Evolutionary conservation across 768 basidiomycete genomes (phyloP).

Genomic region (Mycena maculata): DNA sequence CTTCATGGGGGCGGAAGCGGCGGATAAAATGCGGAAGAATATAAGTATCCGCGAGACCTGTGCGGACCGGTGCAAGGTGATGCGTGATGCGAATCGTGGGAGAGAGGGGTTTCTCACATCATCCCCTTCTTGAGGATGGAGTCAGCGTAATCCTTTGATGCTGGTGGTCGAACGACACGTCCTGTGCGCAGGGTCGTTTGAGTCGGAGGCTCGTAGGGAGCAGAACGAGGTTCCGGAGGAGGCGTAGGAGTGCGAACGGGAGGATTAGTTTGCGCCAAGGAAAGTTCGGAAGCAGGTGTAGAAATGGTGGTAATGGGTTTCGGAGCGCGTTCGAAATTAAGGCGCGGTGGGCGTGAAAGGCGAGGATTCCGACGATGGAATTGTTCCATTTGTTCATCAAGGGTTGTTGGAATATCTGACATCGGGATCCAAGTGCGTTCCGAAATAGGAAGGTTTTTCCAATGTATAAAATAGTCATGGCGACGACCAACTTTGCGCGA

Average conservation of each 20-base stretch:
- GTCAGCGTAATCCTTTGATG: neutral
- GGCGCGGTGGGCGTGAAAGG: neutral
- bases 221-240: neutral
- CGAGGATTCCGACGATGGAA: neutral
- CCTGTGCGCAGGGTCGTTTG: neutral
- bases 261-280: neutral
- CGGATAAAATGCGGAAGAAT: too few relatives aligned
- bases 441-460: neutral
- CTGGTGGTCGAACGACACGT: conserved; percentile 1
- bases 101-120: conserved; percentile 4
- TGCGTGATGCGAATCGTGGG: neutral
- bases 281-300: neutral
- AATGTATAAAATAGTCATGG: neutral
- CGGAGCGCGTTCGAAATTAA: neutral
- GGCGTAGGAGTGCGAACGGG: neutral
- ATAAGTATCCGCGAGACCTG: too few relatives aligned
- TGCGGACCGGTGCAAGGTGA: too few relatives aligned
- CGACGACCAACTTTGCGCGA: neutral
- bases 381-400: neutral
- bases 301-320: neutral
- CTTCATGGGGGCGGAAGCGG: too few relatives aligned
- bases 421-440: neutral
- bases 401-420: neutral
- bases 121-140: conserved; percentile 7
- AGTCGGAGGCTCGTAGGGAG: neutral